phyloP scores from a whole-genome alignment of 164 flowering plant genomes.

The Annona squamosa region DNA sequence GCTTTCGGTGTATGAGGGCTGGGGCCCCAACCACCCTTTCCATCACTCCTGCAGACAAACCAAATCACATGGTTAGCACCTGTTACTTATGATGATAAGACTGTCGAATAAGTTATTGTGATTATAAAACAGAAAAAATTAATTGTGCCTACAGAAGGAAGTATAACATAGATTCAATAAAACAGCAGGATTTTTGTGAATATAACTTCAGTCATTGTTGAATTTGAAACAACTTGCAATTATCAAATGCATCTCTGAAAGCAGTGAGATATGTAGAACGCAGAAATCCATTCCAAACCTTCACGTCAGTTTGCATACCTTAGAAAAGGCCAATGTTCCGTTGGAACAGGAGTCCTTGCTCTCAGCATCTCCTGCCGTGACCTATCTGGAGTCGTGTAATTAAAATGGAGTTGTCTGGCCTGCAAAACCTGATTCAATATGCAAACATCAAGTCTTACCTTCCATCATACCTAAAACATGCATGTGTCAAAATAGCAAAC shows the following conservation, averaged over 20 bases:
- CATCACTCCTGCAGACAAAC: conserved; percentile 47
- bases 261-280: not conserved
- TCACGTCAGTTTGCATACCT: conserved; percentile 28
- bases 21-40: conserved; percentile 26
- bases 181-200: not conserved
- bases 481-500: not conserved
- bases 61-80: not conserved
- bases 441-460: conserved; percentile 4
- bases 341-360: conserved; percentile 64
- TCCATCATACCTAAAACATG: not conserved
- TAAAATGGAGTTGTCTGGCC: conserved; percentile 75
- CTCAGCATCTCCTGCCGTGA: conserved; percentile 77
- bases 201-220: not conserved
- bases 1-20: conserved; percentile 86
- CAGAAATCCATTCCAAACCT: not conserved
- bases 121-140: too few species aligned
- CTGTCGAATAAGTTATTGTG: too few species aligned
- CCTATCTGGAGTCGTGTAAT: conserved; percentile 92
- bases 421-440: conserved; percentile 43
- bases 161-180: too few species aligned
- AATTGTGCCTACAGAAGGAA: too few species aligned
- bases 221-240: not conserved
- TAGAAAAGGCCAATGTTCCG: conserved; percentile 79
- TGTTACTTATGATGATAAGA: too few species aligned
- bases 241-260: not conserved